A percentile compares a stretch with the other conserved stretches of the same genome.
These are phyloP conservation scores for Saturnispora serradocipensis DNA, from an alignment of 805 yeast genomes.

Conservation along the genomic window DNA sequence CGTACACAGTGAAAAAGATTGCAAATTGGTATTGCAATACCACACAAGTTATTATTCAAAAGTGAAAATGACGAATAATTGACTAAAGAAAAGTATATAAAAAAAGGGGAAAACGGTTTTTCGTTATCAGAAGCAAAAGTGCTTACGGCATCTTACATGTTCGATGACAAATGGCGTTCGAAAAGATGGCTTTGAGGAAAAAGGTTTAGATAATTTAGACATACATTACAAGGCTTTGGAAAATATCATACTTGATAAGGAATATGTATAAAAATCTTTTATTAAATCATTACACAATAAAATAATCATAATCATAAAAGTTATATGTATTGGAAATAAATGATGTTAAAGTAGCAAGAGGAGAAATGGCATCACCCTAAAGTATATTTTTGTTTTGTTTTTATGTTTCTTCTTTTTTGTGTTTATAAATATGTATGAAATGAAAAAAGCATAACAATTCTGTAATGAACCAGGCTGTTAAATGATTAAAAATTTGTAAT, in stretches of 20 bases:
- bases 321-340: not conserved
- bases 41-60: not conserved
- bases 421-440: not conserved
- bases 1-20: not conserved
- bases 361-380: not conserved
- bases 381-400: not conserved
- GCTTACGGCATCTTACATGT: not conserved
- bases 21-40: not conserved
- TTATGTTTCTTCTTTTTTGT: not conserved
- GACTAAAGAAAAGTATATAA: not conserved
- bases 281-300: not conserved
- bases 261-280: not conserved
- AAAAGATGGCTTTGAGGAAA: too few species aligned
- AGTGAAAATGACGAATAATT: not conserved
- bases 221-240: not conserved
- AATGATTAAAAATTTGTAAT: not conserved
- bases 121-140: not conserved
- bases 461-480: not conserved
- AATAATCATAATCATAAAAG: not conserved
- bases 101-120: not conserved
- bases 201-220: too few species aligned
- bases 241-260: not conserved
- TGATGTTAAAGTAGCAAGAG: not conserved
- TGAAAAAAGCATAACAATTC: not conserved
- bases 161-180: too few species aligned